Evolutionary conservation across 1,284 basidiomycete genomes (phyloP), one percentile per base, ranked within the genome.

Genomic region (Coniferiporia weirii): DNA sequence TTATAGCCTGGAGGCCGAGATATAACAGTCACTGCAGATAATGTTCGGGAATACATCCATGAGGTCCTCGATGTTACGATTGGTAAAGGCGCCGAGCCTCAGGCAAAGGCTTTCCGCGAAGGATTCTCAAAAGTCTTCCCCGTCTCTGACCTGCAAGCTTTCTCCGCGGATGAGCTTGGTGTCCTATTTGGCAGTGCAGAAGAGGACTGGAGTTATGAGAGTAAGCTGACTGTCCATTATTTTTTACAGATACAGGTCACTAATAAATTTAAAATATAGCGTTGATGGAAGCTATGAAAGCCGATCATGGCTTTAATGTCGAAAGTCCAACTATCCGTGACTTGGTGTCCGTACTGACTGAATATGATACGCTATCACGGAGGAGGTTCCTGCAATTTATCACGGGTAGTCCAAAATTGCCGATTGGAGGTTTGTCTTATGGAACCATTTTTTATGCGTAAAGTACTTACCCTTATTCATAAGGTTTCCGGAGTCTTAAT

Each of bases 281-380:
- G n/a, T 79, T 99, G 48, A 85, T 83, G 56, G 92, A 95, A 69
- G 84, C 89, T 4, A 75, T 98, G 73, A 98, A 98, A 73, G 96
- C 97, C 9, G 97, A 99, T 69, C 97, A 99, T 71, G 97, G 97
- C 9, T 98, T 96, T 79, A 95, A 95, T 65, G 85, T 91, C 19
- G 96, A 98, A 71, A 96, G 93, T 69, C 84, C 86, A 34, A 85
- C 94, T 1, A 95, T 99, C 65, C 85, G 87, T 48, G 87, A 95
- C 68, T 79, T 99, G 61, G 75, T 98, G 40, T 88, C 90, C 59
- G 83, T 95, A 66, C 92, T 99, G 86, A 79, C 91, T 0, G 80
- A 83, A 54, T 98, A 92, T 68, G 86, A 91, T 66, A 72, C 72
- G 19, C 71, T 81, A 1, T 82, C 85, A 48, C 85, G 96, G 44